Evolutionary conservation across 805 yeast genomes (phyloP).

Genomic region (Saturnispora diversa): DNA sequence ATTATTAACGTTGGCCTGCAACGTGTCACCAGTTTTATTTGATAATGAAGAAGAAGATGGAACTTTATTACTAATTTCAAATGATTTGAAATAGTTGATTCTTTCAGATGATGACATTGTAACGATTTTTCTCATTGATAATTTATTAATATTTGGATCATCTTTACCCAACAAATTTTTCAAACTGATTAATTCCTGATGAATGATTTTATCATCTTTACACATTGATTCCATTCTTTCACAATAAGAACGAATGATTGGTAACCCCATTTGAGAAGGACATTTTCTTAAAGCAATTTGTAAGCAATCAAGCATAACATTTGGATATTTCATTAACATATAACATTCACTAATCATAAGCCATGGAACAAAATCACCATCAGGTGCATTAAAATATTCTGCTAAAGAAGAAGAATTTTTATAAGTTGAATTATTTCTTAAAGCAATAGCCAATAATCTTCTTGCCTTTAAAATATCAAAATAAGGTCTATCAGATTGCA

Average conservation of each 20-base stretch:
- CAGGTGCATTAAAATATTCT: conserved; percentile 15
- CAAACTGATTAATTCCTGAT: background rate
- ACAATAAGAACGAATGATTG: conserved; percentile 6
- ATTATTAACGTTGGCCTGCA: no score
- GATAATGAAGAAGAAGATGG: no score
- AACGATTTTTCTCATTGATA: no score
- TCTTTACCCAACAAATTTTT: conserved; percentile 2
- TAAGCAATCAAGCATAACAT: conserved; percentile 46
- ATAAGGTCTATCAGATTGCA: conserved; percentile 26
- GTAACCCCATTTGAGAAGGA: conserved; percentile 1
- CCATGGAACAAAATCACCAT: conserved; percentile 53
- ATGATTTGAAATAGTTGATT: no score
- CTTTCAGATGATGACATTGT: conserved; percentile 9
- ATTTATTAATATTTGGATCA: background rate
- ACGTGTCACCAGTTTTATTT: no score
- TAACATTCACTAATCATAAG: conserved; percentile 47
- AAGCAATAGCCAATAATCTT: conserved; percentile 27
- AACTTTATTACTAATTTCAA: no score
- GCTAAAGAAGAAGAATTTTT: background rate
- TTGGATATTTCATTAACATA: conserved; percentile 37
- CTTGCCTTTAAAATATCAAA: conserved; percentile 34
- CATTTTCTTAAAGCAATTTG: conserved; percentile 36
- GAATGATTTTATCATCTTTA: background rate
- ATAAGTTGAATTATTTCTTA: conserved; percentile 9
- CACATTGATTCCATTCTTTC: background rate